phyloP scores from a whole-genome alignment of 2,329 filamentous ascomycete species.

The Ilyonectria mors-panacis region DNA sequence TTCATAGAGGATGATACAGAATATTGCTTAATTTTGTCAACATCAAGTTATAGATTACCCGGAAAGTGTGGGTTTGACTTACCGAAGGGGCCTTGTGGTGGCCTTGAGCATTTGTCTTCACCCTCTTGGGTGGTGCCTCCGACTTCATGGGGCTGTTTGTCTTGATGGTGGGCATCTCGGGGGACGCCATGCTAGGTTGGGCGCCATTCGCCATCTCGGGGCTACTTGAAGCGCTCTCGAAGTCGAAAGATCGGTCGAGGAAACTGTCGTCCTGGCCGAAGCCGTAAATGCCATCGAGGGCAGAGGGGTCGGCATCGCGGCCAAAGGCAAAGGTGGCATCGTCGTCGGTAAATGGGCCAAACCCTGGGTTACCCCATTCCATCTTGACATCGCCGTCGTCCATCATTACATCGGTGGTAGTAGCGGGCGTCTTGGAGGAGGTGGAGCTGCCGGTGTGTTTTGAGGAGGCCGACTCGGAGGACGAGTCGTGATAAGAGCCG shows the following conservation, averaged over 20 bases:
- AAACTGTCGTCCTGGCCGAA: conserved; percentile 59
- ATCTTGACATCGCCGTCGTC: conserved; percentile 58
- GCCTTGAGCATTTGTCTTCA: conserved; percentile 55
- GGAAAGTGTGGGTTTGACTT: conserved; percentile 37
- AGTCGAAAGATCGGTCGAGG: conserved; percentile 68
- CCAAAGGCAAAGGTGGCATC: conserved; percentile 56
- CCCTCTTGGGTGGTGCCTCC: conserved; percentile 43
- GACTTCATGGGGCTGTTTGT: conserved; percentile 49
- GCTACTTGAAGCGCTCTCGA: conserved; percentile 72
- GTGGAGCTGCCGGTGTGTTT: conserved; percentile 64
- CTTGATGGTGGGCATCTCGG: conserved; percentile 59
- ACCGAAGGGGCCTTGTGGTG: conserved; percentile 57
- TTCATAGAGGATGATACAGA: conserved; percentile 67
- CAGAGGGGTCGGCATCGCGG: conserved; percentile 43
- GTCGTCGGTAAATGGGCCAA: conserved; percentile 56
- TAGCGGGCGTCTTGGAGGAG: conserved; percentile 61
- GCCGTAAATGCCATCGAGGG: conserved; percentile 50
- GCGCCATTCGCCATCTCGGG: conserved; percentile 57
- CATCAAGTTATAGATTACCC: not conserved
- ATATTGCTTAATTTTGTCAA: conserved; percentile 62
- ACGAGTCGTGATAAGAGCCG: conserved; percentile 64
- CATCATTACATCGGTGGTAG: conserved; percentile 61
- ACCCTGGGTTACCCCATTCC: conserved; percentile 59
- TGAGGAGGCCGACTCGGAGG: conserved; percentile 66
- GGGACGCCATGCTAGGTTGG: conserved; percentile 57